Evolutionary conservation across 441 rosid species (phyloP), one percentile per base, ranked within the genome.

Genomic region (Brassica balearica): DNA sequence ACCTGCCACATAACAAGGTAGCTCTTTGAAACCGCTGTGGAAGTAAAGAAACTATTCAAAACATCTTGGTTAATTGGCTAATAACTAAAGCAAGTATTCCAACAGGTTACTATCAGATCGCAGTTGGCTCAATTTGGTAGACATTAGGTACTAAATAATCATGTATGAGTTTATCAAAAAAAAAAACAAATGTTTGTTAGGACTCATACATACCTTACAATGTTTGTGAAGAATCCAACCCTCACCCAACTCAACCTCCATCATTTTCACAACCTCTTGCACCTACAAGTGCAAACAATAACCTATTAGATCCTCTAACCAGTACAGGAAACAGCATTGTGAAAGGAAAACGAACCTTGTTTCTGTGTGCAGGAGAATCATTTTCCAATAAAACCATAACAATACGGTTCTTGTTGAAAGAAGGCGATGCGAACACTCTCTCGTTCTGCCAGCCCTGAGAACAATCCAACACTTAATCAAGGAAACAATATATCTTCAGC

Each of bases 201-300:
- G 71, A 19, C 25, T 22, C 68, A 23, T 73, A 87, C 95, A 23
- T 73, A 87, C 95, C 92, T 85, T 85, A 55, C 98, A 93, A 61
- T 65, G 87, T 70, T 88, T 84, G 65, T 85, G 93, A 77, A 87
- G 88, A 69, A 93, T 90, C 99, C 98, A 95, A 62, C 86, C 97
- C 63, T 65, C 84, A 59, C 93, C 95, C 70, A 93, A 87, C 75
- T 93, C 98, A 68, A 80, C 66, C 78, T 95, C 98, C 95, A 92
- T 91, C 92, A 87, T 86, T 69, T 87, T 84, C 67, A 89, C 73
- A 74, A 90, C 94, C 71, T 93, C 97, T 67, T 87, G 84, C 55
- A 92, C 92, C 99, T 95, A 70, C 75, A 76, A 86, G n/a, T 15
- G 10, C 68, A 56, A 72, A 62, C 9, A 27, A 38, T 14, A 62